Percentiles rank a stretch among this genome's conserved stretches.
Conservation (phyloP, 148 eudicot genomes). For the Rhododendron ferrugineum region DNA sequence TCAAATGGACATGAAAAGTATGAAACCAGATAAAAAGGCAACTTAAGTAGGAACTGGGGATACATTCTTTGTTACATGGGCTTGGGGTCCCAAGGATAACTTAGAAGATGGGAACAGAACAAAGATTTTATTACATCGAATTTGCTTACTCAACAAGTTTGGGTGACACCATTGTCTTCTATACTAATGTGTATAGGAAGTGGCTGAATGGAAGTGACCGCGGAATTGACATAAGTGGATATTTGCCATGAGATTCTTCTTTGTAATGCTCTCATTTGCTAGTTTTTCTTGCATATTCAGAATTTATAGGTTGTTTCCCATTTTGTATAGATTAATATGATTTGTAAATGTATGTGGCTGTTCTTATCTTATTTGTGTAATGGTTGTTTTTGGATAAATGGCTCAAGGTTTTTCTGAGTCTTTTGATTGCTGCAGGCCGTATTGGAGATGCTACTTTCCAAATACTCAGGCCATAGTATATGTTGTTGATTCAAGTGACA, state of each 20-base stretch:
- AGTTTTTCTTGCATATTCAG: not conserved
- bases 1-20: not conserved
- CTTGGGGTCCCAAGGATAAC: not conserved
- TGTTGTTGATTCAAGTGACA: slow-evolving; percentile 98
- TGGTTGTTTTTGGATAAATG: not conserved
- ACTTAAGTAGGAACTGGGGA: not conserved
- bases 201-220: not conserved
- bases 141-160: not conserved
- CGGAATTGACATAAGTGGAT: not conserved
- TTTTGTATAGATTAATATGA: not conserved
- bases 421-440: slow-evolving; percentile 55
- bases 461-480: slow-evolving; percentile 97
- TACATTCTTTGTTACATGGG: not conserved
- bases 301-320: not conserved
- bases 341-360: not conserved
- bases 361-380: not conserved
- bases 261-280: not conserved
- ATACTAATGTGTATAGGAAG: not conserved
- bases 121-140: not conserved
- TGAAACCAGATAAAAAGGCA: not conserved
- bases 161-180: not conserved
- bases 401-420: not conserved
- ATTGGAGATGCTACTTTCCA: slow-evolving; percentile 99
- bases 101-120: not conserved
- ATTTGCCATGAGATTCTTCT: not conserved